phyloP scores from a whole-genome alignment of 257 asterid genomes.

The Ilex aquifolium region DNA sequence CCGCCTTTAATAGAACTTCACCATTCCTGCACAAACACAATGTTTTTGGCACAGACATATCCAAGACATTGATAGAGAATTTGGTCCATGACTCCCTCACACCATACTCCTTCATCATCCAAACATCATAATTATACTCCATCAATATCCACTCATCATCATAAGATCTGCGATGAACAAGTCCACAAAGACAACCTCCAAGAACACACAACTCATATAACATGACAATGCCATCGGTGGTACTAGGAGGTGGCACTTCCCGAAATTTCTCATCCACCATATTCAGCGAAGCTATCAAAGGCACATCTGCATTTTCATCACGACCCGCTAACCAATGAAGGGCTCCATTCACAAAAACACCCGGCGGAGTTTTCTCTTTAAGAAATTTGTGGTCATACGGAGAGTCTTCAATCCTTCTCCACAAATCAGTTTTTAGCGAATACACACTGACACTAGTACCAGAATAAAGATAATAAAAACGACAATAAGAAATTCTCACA shows the following conservation, averaged over 20 bases:
- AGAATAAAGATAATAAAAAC: constrained; percentile 9
- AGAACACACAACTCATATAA: constrained; percentile 22
- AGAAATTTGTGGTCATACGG: constrained; percentile 15
- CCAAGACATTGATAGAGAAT: constrained; percentile 10
- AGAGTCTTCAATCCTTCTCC: constrained; percentile 38
- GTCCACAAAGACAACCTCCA: constrained; percentile 28
- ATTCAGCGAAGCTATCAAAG: constrained; percentile 33
- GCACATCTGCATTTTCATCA: constrained; percentile 7
- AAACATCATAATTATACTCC: constrained; percentile 16
- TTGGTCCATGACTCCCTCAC: constrained; percentile 40
- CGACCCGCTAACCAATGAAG: constrained; percentile 31
- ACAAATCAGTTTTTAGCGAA: constrained; percentile 39
- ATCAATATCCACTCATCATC: no score
- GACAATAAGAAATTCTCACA: constrained; percentile 32
- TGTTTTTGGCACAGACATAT: constrained; percentile 12
- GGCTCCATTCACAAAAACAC: constrained; percentile 38
- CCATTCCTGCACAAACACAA: constrained; percentile 27
- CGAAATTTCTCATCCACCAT: constrained; percentile 30
- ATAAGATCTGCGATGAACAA: not conserved
- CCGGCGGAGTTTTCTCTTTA: constrained; percentile 11
- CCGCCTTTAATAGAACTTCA: constrained; percentile 25
- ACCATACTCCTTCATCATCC: constrained; percentile 51
- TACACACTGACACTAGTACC: constrained; percentile 27
- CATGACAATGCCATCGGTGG: constrained; percentile 17
- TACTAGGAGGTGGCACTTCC: constrained; percentile 30